Conservation (phyloP, 805 yeast genomes). For the Saccharomycopsis sp. region DNA sequence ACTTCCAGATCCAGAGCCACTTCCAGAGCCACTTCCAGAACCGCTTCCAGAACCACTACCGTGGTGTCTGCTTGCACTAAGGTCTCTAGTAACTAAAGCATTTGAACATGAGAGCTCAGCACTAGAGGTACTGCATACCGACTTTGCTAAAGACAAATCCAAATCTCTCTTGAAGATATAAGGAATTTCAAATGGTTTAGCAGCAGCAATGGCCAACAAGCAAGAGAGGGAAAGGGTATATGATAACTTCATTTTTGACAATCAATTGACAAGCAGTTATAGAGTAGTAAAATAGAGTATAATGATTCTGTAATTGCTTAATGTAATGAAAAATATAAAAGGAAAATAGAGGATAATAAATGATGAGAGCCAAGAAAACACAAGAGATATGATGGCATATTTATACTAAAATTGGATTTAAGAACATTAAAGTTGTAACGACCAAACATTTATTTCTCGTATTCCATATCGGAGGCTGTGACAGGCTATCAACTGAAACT, state of each 20-base stretch:
- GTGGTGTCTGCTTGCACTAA: neutral
- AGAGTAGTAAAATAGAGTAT: neutral
- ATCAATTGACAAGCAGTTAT: neutral
- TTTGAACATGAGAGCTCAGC: constrained; percentile 12
- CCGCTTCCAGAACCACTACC: neutral
- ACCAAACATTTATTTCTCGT: no score
- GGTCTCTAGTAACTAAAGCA: neutral
- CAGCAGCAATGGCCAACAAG: constrained; percentile 11
- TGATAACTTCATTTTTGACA: neutral
- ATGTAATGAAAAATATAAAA: neutral
- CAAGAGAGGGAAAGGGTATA: constrained; percentile 11
- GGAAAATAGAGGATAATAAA: neutral
- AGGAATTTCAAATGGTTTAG: constrained; percentile 13
- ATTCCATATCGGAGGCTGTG: no score
- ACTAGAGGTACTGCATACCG: constrained; percentile 6
- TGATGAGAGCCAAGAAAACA: neutral
- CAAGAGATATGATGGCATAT: neutral
- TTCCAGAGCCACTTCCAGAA: neutral
- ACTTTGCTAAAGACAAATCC: constrained; percentile 9
- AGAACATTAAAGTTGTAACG: neutral
- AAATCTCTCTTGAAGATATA: constrained; percentile 15
- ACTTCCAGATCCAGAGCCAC: neutral
- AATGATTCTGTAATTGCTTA: neutral
- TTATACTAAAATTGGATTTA: neutral
- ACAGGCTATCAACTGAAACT: no score